phyloP scores from a whole-genome alignment of 352 stramenopile species.

The Globisporangium polare region DNA sequence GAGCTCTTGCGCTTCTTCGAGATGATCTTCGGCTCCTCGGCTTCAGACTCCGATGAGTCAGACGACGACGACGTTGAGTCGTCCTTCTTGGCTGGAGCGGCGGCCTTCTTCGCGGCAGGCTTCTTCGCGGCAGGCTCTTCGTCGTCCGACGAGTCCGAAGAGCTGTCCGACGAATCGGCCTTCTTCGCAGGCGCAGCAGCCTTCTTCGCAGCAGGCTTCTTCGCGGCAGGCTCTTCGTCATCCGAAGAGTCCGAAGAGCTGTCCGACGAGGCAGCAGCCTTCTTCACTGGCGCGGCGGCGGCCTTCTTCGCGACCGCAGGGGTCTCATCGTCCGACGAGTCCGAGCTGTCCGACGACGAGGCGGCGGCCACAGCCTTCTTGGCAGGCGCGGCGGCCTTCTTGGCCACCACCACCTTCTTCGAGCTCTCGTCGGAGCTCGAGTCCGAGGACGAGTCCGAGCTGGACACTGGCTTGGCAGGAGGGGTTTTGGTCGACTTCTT shows the following conservation, averaged over 20 bases:
- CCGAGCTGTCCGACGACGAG: constrained; percentile 29
- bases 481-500: constrained; percentile 34
- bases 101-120: constrained; percentile 22
- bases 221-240: constrained; percentile 40
- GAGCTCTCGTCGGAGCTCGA: constrained; percentile 36
- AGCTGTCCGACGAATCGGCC: constrained; percentile 34
- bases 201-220: constrained; percentile 29
- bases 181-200: constrained; percentile 32
- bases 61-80: constrained; percentile 21
- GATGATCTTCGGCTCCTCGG: constrained; percentile 59
- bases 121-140: constrained; percentile 37
- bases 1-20: constrained; percentile 85
- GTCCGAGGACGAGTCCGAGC: constrained; percentile 33
- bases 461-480: constrained; percentile 29
- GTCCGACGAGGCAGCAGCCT: constrained; percentile 10
- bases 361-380: constrained; percentile 56
- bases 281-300: constrained; percentile 22
- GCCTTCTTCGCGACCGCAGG: constrained; percentile 30
- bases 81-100: constrained; percentile 34
- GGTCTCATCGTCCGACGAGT: constrained; percentile 33
- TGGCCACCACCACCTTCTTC: constrained; percentile 31
- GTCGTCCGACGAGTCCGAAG: constrained; percentile 60
- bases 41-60: constrained; percentile 35
- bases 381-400: constrained; percentile 27
- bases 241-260: constrained; percentile 54